Base-by-base conservation (phyloP, 169 alveolate species). In the Cryptosporidium sp. region DNA sequence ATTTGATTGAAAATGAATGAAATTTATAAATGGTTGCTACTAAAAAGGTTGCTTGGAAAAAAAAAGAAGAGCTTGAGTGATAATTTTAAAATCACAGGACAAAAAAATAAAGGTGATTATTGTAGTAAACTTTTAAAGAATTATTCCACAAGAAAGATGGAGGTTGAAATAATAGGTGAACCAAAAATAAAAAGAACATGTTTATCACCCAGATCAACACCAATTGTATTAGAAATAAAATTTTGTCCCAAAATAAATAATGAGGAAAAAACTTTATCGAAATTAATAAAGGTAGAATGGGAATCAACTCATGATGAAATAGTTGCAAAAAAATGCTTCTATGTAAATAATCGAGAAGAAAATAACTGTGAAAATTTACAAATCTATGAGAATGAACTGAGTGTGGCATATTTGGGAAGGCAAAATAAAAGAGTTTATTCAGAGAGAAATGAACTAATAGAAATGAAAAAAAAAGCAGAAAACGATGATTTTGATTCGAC, bases 201-300 rank as follows among this genome's bases (percentile, higher is more conserved):
- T 23, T 73, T 73, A 45, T 43, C 84, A 1, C 75, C 89, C 16
- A 80, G 89, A 14, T 80, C 89, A 21, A 80, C 89, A 41, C 89
- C 89, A 80, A 62, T 80, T 26, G 39, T 62, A 48, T 29, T 80
- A n/a, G 89, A 80, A 41, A 61, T 80, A 26, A 67, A 80, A 35
- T 59, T 80, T 18, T 26, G 43, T 10, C 18, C 29, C 8, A 29
- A 43, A 26, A 1, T 29, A 0, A 43, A 8, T 37, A 33, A 45
- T 23, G 58, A 45, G 18, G 35, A 55, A 43, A 73, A 39, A 21
- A 33, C 16, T 14, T 10, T 8, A 21, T 65, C 59, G 1, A 41
- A 33, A 29, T 62, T 68, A 16, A 62, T 80, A 69, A 37, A 31
- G 8, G 89, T 62, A 6, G 89, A 80, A 12, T 62, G 59, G 48